Evolutionary conservation across 2,329 filamentous ascomycete genomes (phyloP).

Genomic region (Aschersonia sp.): DNA sequence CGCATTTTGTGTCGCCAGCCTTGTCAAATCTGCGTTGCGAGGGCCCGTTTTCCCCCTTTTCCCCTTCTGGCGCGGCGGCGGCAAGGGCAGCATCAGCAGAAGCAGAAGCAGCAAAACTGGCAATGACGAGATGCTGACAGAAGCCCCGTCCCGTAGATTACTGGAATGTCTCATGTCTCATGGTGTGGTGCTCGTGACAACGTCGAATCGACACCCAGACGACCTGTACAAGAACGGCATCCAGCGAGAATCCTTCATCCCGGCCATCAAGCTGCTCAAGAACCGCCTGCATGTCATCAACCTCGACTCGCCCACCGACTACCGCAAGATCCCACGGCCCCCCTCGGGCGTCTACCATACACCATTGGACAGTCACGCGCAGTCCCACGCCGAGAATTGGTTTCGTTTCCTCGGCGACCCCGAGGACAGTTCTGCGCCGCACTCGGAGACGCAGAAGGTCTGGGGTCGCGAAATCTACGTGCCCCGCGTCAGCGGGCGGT

Average conservation of each 20-base stretch:
- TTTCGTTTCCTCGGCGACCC: conserved; percentile 87
- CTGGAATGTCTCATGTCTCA: conserved; percentile 89
- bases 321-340: conserved; percentile 89
- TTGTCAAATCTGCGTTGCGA: too few species aligned
- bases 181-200: conserved; percentile 91
- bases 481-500: conserved; percentile 72
- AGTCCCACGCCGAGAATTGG: conserved; percentile 82
- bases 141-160: conserved; percentile 30
- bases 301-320: conserved; percentile 88
- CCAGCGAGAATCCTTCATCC: conserved; percentile 87
- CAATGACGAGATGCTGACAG: neutral
- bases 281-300: conserved; percentile 76
- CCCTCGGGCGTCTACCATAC: conserved; percentile 90
- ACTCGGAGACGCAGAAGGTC: conserved; percentile 64
- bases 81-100: too few species aligned
- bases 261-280: conserved; percentile 87
- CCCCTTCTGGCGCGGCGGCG: too few species aligned
- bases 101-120: too few species aligned
- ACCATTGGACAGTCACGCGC: conserved; percentile 63
- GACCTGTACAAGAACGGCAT: conserved; percentile 98
- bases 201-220: conserved; percentile 89
- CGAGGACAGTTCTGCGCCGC: conserved; percentile 52
- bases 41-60: too few species aligned
- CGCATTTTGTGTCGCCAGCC: neutral
- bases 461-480: conserved; percentile 89